phyloP scores from a whole-genome alignment of 148 eudicot species.

The Tetragonia tetragonoides region DNA sequence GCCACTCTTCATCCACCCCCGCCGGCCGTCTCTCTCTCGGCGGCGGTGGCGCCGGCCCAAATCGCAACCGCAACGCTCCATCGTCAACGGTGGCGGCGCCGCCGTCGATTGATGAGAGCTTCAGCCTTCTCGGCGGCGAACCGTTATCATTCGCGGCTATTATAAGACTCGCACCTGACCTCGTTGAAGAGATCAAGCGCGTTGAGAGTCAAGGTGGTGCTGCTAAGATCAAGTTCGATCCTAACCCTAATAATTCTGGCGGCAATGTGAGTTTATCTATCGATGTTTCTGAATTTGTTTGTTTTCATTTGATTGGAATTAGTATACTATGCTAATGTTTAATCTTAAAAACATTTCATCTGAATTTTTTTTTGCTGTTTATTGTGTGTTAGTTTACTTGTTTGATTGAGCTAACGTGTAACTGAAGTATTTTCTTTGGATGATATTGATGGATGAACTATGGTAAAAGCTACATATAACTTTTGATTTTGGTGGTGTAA shows the following conservation, averaged over 20 bases:
- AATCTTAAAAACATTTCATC: neutral
- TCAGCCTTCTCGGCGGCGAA: constrained; percentile 52
- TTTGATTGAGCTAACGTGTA: neutral
- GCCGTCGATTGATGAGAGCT: constrained; percentile 54
- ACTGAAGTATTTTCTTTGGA: neutral
- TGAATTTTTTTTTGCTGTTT: neutral
- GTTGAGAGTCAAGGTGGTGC: constrained; percentile 63
- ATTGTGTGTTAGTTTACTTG: neutral
- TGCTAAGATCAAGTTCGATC: constrained; percentile 74
- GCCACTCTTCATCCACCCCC: constrained; percentile 38
- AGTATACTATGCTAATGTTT: neutral
- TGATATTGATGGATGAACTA: neutral
- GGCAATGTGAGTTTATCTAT: constrained; percentile 63
- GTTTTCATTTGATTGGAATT: neutral
- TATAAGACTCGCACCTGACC: constrained; percentile 69
- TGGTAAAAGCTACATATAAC: too few relatives aligned
- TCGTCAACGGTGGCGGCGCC: constrained; percentile 16
- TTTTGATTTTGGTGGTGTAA: too few relatives aligned
- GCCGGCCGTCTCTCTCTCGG: constrained; percentile 43
- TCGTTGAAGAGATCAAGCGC: constrained; percentile 81
- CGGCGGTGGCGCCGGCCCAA: constrained; percentile 36
- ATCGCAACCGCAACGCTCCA: constrained; percentile 36
- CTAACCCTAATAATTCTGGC: constrained; percentile 50
- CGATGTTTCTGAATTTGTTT: neutral
- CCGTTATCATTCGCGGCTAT: constrained; percentile 67